These are phyloP conservation scores for Aspergillus niger DNA, from an alignment of 2,329 filamentous ascomycete genomes.

Conservation along the genomic window DNA sequence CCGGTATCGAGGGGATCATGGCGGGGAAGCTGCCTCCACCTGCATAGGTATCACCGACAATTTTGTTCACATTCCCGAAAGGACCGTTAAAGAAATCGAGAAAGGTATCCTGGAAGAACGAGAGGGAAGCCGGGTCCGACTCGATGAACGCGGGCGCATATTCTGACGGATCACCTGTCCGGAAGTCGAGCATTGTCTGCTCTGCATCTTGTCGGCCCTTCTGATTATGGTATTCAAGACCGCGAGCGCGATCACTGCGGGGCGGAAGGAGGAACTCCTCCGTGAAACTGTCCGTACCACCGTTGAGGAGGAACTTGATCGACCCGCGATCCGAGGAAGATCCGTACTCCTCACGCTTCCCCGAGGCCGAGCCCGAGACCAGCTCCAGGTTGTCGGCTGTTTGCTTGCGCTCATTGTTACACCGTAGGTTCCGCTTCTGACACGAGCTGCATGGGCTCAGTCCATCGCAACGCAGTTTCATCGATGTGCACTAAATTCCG, in stretches of 20 bases:
- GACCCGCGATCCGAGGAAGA: constrained; percentile 47
- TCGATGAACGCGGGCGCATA: constrained; percentile 26
- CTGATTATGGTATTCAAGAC: constrained; percentile 40
- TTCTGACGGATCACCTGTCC: constrained; percentile 20
- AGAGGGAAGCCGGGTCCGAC: constrained; percentile 27
- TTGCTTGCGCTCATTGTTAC: constrained; percentile 38
- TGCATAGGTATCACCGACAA: constrained; percentile 24
- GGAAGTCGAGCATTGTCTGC: constrained; percentile 21
- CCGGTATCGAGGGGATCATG: constrained; percentile 21
- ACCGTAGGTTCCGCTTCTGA: constrained; percentile 45
- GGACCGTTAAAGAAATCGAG: constrained; percentile 43
- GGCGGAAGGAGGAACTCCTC: constrained; percentile 48
- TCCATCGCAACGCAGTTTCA: constrained; percentile 52
- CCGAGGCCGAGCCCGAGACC: constrained; percentile 26
- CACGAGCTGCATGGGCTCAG: constrained; percentile 48
- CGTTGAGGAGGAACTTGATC: constrained; percentile 50
- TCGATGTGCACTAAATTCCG: constrained; percentile 44
- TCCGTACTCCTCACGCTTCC: constrained; percentile 30
- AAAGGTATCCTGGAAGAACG: constrained; percentile 41
- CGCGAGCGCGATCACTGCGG: constrained; percentile 39
- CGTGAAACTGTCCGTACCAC: constrained; percentile 49
- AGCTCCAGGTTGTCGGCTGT: constrained; percentile 16
- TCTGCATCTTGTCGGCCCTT: constrained; percentile 28
- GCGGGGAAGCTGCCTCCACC: constrained; percentile 24
- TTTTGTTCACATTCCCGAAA: constrained; percentile 32